phyloP scores from a whole-genome alignment of 1,284 basidiomycete genomes.

The Filobasidium uniguttulatum region DNA sequence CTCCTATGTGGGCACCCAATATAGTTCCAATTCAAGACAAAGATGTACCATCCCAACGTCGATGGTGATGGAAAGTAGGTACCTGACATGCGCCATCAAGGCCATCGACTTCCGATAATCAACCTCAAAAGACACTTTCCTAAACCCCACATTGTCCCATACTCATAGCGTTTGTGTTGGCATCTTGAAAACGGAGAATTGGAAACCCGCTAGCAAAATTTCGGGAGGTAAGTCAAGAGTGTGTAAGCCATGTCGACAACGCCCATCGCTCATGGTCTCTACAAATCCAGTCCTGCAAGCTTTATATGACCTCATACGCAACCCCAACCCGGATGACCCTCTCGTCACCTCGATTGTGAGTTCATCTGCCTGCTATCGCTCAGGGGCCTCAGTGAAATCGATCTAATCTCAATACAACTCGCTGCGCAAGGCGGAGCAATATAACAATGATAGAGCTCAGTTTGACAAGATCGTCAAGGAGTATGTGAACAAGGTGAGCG shows the following conservation, averaged over 20 bases:
- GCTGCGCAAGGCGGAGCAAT: conserved; percentile 31
- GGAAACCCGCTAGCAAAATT: conserved; percentile 76
- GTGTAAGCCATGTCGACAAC: background rate
- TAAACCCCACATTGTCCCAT: background rate
- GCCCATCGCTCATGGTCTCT: background rate
- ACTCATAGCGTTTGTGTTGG: conserved; percentile 41
- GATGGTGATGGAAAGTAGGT: conserved; percentile 80
- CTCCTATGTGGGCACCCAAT: background rate
- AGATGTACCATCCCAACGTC: conserved; percentile 84
- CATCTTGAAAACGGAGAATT: conserved; percentile 43
- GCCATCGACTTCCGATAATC: background rate
- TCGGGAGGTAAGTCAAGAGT: conserved; percentile 45
- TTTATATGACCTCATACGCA: conserved; percentile 72
- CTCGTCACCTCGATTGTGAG: conserved; percentile 45
- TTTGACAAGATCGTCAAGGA: conserved; percentile 33
- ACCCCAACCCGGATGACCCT: conserved; percentile 77
- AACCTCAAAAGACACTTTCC: no score
- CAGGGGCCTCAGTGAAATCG: background rate
- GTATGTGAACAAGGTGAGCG: conserved; percentile 16
- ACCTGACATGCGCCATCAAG: no score
- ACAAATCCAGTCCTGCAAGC: conserved; percentile 50
- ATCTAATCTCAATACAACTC: background rate
- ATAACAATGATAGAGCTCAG: conserved; percentile 24
- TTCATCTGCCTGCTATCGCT: background rate
- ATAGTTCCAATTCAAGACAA: conserved; percentile 71